Evolutionary conservation across 805 yeast genomes (phyloP).

Genomic region (Hanseniaspora clermontiae): DNA sequence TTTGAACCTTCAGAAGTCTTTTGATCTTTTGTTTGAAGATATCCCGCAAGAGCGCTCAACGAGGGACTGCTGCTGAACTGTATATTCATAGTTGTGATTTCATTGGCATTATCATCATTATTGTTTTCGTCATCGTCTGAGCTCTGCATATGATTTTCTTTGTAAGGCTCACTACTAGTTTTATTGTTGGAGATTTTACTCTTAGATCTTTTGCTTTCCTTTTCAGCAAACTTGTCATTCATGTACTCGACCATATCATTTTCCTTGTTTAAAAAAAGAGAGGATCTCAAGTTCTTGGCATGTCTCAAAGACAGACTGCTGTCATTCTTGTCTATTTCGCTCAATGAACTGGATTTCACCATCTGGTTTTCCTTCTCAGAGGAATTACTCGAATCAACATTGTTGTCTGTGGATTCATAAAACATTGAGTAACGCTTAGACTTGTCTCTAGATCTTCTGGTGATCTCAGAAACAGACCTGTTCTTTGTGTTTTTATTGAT

Average conservation of each 20-base stretch:
- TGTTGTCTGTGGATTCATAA: conserved; percentile 4
- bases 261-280: conserved; percentile 23
- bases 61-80: conserved; percentile 35
- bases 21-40: conserved; percentile 29
- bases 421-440: conserved; percentile 10
- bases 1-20: conserved; percentile 20
- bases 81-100: conserved; percentile 15
- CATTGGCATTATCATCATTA: not conserved
- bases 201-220: not conserved
- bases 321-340: conserved; percentile 15
- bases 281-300: conserved; percentile 26
- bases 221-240: not conserved
- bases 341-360: conserved; percentile 4
- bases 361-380: not conserved
- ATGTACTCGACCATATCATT: conserved; percentile 7
- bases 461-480: not conserved
- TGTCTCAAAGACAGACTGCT: conserved; percentile 21
- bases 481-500: not conserved
- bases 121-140: not conserved
- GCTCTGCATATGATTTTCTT: not conserved
- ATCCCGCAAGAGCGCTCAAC: conserved; percentile 32
- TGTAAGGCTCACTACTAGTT: not conserved
- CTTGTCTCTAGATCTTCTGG: not conserved
- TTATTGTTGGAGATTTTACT: not conserved
- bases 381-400: not conserved